Percentiles rank a stretch among this genome's conserved stretches.
phyloP scores from a whole-genome alignment of 495 filamentous ascomycete species.

The Aspergillus diversus region DNA sequence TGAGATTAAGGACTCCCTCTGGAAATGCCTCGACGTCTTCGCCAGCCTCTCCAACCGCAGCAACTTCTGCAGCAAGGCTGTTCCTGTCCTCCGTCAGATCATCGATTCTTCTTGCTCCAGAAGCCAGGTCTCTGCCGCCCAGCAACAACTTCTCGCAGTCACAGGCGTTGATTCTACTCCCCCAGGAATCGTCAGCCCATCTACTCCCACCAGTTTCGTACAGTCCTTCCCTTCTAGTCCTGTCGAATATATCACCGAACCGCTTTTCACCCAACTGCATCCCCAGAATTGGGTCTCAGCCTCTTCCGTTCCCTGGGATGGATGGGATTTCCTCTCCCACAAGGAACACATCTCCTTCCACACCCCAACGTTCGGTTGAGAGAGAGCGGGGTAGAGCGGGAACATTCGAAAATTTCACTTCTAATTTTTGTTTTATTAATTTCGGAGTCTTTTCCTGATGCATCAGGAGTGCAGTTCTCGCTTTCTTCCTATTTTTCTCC shows the following conservation, averaged over 20 bases:
- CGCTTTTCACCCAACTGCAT: slow-evolving; percentile 33
- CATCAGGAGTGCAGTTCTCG: neutral
- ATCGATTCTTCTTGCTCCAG: slow-evolving; percentile 34
- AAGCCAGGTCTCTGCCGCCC: slow-evolving; percentile 11
- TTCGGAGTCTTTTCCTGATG: neutral
- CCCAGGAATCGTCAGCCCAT: slow-evolving; percentile 23
- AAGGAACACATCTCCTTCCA: slow-evolving; percentile 4
- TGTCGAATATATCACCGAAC: slow-evolving; percentile 22
- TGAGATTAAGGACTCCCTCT: slow-evolving; percentile 38
- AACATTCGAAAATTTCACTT: neutral
- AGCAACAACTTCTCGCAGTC: slow-evolving; percentile 21
- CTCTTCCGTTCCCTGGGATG: slow-evolving; percentile 41
- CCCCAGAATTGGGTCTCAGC: slow-evolving; percentile 44
- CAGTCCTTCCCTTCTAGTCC: slow-evolving; percentile 10
- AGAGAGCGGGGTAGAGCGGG: neutral
- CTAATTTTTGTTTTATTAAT: neutral
- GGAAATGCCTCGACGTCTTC: slow-evolving; percentile 40
- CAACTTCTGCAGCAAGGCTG: slow-evolving; percentile 47
- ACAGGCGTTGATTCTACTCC: slow-evolving; percentile 20
- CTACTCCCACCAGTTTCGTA: slow-evolving; percentile 11
- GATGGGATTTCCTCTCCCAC: slow-evolving; percentile 20
- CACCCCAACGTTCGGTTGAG: slow-evolving; percentile 2
- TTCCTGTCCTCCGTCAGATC: slow-evolving; percentile 42
- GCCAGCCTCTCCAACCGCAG: slow-evolving; percentile 45
- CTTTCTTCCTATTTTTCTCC: neutral